Base-by-base conservation (phyloP, 2,329 filamentous ascomycete genomes). In the Paraphoma sp. region DNA sequence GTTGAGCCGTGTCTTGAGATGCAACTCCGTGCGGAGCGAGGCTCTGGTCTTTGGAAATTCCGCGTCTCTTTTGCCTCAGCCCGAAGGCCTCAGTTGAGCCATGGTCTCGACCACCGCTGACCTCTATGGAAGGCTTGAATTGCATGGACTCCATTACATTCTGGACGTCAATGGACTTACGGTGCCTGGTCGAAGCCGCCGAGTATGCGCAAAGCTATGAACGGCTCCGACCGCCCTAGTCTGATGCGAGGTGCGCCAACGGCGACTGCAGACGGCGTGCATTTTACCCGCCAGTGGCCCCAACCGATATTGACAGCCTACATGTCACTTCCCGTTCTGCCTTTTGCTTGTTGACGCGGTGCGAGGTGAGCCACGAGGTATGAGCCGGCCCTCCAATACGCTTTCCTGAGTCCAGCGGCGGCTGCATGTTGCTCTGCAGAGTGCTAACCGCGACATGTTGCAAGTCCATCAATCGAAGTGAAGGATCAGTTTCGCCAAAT, bases 291-390 rank as follows among this genome's bases (percentile, higher is more conserved):
- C 33, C 16, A 23, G 14, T 30, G 16, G 36, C 16, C 36, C 14
- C 38, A 16, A 12, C 47, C 33, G 18, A 49, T 42, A 50, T 50
- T 50, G 38, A 41, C 38, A 41, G 7, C 28, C 36, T 50, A 38
- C 48, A 43, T 31, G 38, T 42, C 40, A 42, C 40, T 42, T 42
- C 40, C 40, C 40, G 40, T 42, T n/a, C 30, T 31, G 14, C 28
- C 9, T 33, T 42, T 43, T 29, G 16, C 40, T 9, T 42, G 40
- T 42, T 10, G 4, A 42, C 30, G 40, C 48, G 40, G 8, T 42
- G 40, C 16, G 10, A 42, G 5, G 40, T n/a, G 16, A 42, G 16
- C 42, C 46, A 50, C 50, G 40, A 42, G 40, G 16, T 42, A n/a
- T n/a, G 16, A 42, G 16, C 8, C 4, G 40, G 16, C 12, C 23